Percentiles rank a stretch among this genome's conserved stretches.
Evolutionary conservation across 371 early-diverging fungal genomes (phyloP).

Genomic region (Parasitella parasitica): DNA sequence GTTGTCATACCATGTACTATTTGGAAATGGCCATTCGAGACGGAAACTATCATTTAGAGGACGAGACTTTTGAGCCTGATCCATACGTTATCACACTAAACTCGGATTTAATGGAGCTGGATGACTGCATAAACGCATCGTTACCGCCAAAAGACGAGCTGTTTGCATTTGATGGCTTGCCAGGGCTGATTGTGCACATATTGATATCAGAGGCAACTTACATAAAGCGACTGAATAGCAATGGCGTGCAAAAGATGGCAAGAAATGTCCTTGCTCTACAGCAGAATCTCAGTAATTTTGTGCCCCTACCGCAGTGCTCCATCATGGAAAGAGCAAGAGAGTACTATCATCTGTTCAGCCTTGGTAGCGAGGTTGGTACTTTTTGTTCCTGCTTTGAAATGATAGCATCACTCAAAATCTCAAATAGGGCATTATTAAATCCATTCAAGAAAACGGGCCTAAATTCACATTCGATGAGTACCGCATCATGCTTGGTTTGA

Average conservation of each 20-base stretch:
- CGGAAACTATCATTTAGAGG: conserved; percentile 75
- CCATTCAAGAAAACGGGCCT: conserved; percentile 46
- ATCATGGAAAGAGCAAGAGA: conserved; percentile 66
- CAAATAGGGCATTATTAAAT: conserved; percentile 29
- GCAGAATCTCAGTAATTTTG: conserved; percentile 84
- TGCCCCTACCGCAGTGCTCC: conserved; percentile 62
- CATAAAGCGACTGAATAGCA: conserved; percentile 69
- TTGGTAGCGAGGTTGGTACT: conserved; percentile 54
- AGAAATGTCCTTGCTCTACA: conserved; percentile 84
- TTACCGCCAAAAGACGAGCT: conserved; percentile 65
- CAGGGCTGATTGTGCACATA: conserved; percentile 70
- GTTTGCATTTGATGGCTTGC: conserved; percentile 85
- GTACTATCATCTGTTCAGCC: conserved; percentile 73
- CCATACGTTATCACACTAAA: conserved; percentile 83
- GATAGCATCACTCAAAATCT: neutral
- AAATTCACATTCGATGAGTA: conserved; percentile 53
- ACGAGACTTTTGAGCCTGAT: conserved; percentile 81
- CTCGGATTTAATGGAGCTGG: conserved; percentile 71
- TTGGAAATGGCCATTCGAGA: conserved; percentile 91
- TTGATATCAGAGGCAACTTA: conserved; percentile 71
- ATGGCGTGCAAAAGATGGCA: conserved; percentile 79
- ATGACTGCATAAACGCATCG: conserved; percentile 69
- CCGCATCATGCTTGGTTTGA: conserved; percentile 42
- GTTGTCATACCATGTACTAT: conserved; percentile 86
- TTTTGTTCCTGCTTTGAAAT: neutral